Evolutionary conservation across 1,139 yeast genomes (phyloP).

Genomic region (Hansenula anomala): DNA sequence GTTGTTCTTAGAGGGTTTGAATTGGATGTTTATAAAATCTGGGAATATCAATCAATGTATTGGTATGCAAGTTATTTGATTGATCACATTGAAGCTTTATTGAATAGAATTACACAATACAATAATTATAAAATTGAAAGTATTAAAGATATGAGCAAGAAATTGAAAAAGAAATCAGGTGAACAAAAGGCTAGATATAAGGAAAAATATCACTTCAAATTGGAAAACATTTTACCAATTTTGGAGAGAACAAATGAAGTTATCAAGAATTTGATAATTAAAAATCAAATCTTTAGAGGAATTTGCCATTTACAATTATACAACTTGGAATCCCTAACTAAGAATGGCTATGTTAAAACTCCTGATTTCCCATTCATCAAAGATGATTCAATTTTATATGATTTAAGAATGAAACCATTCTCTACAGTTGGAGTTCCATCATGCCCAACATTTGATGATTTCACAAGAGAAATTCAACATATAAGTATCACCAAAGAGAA

Average conservation of each 20-base stretch:
- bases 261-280: conserved; percentile 28
- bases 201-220: conserved; percentile 21
- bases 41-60: conserved; percentile 65
- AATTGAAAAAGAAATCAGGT: conserved; percentile 42
- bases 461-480: conserved; percentile 5
- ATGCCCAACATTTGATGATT: conserved; percentile 39
- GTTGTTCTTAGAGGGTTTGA: conserved; percentile 74
- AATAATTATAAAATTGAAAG: conserved; percentile 37
- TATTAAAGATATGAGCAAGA: conserved; percentile 32
- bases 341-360: conserved; percentile 31
- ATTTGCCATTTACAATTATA: conserved; percentile 35
- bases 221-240: conserved; percentile 22
- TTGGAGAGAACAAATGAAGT: conserved; percentile 17
- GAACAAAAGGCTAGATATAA: conserved; percentile 28
- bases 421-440: conserved; percentile 79
- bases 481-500: neutral
- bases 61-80: conserved; percentile 61
- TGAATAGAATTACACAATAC: conserved; percentile 43
- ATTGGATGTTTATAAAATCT: conserved; percentile 64
- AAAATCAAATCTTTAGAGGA: conserved; percentile 32
- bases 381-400: conserved; percentile 47
- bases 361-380: conserved; percentile 36
- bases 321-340: conserved; percentile 34
- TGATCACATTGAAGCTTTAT: conserved; percentile 42
- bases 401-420: conserved; percentile 76